These are phyloP conservation scores for Eucalyptus curtisii DNA, from an alignment of 345 rosid genomes.

Conservation along the genomic window DNA sequence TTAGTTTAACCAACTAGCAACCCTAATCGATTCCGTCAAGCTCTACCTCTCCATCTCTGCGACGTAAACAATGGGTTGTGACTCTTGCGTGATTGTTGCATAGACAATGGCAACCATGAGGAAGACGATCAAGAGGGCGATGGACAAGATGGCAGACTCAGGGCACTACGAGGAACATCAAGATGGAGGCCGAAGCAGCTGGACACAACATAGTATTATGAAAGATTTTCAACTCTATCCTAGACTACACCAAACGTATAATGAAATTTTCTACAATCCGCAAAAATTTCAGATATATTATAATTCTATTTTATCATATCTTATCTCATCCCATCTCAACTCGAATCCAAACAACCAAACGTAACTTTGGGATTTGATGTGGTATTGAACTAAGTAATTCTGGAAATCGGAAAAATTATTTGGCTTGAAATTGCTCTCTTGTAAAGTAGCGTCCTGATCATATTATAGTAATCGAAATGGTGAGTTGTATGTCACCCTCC, in stretches of 20 bases:
- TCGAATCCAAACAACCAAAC: accelerated
- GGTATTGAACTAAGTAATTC: neutral
- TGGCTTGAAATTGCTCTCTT: neutral
- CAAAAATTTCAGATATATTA: neutral
- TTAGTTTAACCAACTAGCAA: neutral
- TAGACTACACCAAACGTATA: neutral
- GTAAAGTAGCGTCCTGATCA: accelerated
- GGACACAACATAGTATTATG: neutral
- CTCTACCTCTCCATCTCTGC: neutral
- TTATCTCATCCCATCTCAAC: neutral
- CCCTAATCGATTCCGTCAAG: accelerated
- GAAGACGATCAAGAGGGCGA: neutral
- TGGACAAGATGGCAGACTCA: neutral
- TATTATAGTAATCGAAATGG: neutral
- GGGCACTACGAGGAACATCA: accelerated
- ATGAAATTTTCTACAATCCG: neutral
- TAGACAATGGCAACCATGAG: neutral
- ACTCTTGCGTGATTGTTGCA: accelerated
- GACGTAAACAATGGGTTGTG: accelerated
- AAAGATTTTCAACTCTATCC: neutral
- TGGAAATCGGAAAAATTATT: neutral
- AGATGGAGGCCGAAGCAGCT: neutral
- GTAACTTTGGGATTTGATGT: neutral
- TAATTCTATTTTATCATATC: neutral
- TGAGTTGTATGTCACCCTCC: neutral